Evolutionary conservation across 441 rosid genomes (phyloP), one percentile per base, ranked within the genome.

Genomic region (Viola pubescens): DNA sequence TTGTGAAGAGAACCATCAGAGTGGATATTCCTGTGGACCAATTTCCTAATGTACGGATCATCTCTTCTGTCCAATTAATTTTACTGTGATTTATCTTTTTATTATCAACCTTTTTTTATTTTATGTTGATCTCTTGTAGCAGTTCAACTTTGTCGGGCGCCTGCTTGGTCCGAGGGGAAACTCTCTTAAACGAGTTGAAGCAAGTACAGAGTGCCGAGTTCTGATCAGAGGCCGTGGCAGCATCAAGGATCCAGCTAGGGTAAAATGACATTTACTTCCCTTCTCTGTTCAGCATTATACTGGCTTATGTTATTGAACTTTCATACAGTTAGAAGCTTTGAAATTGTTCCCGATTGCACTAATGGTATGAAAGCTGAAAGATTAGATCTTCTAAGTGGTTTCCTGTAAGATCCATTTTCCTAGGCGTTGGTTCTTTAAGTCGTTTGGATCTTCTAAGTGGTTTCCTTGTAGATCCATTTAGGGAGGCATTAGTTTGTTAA

Each of bases 111-210:
- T n/a, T n/a, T n/a, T n/a, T n/a, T n/a, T n/a, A n/a, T n/a, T 78
- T 77, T 66, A 78, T 49, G 48, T 19, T 39, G 38, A 52, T 60
- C 66, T 40, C 14, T 68, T 58, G 46, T 70, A 69, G 73, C 88
- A 94, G 97, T 94, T 66, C 81, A 94, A 94, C 76, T 94, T 94
- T 80, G 99, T 94, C 0, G 99, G 99, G 47, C 97, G 99, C 62
- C 94, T 94, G 62, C 89, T 94, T 77, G 99, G 99, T 56, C 99
- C 97, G 56, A 79, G 97, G 71, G 99, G 99, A 10, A 86, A 94
- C 77, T 94, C 99, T 44, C 96, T 94, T 59, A 94, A 90, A 76
- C 80, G 95, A 54, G 97, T 94, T 67, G 99, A 94, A 79, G 95
- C 94, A 53, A 94, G 70, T 75, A 88, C 97, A 1, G 95, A 90